Base-by-base conservation (phyloP, 2,329 filamentous ascomycete species). In the Phyllachora maydis region DNA sequence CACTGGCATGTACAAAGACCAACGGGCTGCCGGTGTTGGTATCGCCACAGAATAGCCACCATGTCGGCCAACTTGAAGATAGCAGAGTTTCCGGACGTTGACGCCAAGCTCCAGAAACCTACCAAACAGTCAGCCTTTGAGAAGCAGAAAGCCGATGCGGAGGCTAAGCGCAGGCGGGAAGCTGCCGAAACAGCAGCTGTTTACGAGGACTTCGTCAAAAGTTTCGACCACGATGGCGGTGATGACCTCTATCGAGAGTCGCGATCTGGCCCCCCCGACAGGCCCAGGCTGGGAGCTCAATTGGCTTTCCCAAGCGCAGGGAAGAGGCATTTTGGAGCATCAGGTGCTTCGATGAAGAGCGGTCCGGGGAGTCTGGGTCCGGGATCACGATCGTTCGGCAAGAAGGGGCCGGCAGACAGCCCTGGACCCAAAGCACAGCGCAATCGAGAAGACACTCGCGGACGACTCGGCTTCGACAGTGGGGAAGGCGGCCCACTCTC, bases 91-190 rank as follows among this genome's bases (percentile, higher is more conserved):
- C 72, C 77, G 9, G 66, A 81, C 37, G 59, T 78, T 28, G 65
- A 73, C 27, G 63, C 70, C 24, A 91, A 90, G 47, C 67, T 88
- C 23, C 66, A 74, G 26, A 78, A 78, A 23, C 69, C 78, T 0
- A 62, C 71, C 30, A 88, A 83, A 48, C 78, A 88, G 42, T 90
- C 81, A 11, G 61, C 75, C 14, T 92, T 90, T 43, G 83, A 92
- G 50, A 72, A 73, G 36, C 77, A 90, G 45, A 81, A 77, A 45
- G 78, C 78, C 29, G 81, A 91, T 43, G 78, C 77, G 27, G 81
- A 91, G 54, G 81, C 79, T 13, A 92, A 92, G 51, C 71, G 77
- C 28, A 62, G 66, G 35, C 65, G 79, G 34, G 83, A 91, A 46
- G 75, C 74, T 38, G 79, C 74, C 34, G 83, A 92, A 49, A 90